phyloP scores from a whole-genome alignment of 345 rosid species.

The Syzygium grande region DNA sequence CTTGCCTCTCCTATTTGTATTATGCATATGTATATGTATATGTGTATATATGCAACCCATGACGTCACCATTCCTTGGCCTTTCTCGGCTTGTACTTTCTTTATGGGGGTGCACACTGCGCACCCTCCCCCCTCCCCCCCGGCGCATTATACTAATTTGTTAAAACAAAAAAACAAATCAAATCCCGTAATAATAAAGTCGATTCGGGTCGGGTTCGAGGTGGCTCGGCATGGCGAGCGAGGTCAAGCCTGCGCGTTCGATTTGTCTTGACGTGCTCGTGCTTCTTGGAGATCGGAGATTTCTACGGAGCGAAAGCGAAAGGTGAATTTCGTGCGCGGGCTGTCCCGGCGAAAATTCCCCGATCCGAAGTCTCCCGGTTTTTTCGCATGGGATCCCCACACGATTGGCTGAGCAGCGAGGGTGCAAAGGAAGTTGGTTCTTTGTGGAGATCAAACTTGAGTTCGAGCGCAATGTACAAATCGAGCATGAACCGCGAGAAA shows the following conservation, averaged over 20 bases:
- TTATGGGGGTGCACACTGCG: background rate
- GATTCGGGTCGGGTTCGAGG: background rate
- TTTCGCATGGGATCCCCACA: no score
- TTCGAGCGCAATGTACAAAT: background rate
- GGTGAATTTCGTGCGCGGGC: rapidly evolving
- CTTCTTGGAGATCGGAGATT: background rate
- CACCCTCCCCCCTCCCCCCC: no score
- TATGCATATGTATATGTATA: background rate
- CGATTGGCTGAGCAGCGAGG: no score
- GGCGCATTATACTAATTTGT: background rate
- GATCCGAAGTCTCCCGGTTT: no score
- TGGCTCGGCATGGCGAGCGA: background rate
- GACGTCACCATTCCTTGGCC: background rate
- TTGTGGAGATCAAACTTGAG: background rate
- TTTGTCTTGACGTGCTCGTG: background rate
- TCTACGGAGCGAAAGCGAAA: background rate
- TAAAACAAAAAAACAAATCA: background rate
- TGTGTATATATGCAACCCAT: background rate
- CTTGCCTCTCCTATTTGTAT: background rate
- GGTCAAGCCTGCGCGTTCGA: rapidly evolving
- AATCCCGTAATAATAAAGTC: background rate
- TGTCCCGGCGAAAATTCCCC: background rate
- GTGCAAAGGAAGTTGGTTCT: no score
- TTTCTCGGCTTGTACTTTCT: background rate
- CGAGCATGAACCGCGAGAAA: background rate